Percentiles rank a stretch among this genome's conserved stretches.
Evolutionary conservation across 2,329 filamentous ascomycete species (phyloP).

Genomic region (Calycina marina): DNA sequence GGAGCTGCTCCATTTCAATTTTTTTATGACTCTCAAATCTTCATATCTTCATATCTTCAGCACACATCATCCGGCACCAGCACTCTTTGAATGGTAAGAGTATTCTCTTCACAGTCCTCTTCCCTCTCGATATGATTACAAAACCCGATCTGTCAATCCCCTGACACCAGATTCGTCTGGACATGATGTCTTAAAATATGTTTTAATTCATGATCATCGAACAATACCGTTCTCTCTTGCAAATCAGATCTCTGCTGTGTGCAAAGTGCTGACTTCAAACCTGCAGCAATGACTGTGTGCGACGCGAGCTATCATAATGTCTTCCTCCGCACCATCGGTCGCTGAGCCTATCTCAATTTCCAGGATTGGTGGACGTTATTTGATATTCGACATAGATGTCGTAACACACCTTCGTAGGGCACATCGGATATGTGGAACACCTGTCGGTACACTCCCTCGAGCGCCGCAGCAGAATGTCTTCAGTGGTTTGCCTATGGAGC

Average conservation of each 20-base stretch:
- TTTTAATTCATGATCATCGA: conserved; percentile 32
- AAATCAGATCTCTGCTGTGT: not conserved
- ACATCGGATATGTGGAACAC: conserved; percentile 73
- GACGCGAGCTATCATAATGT: conserved; percentile 5
- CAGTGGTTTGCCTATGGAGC: conserved; percentile 71
- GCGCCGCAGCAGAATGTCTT: conserved; percentile 93
- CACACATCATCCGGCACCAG: too few relatives aligned
- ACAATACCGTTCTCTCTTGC: conserved; percentile 5
- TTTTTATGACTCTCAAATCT: too few relatives aligned
- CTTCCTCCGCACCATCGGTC: conserved; percentile 8
- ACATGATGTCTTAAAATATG: conserved; percentile 36
- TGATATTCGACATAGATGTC: conserved; percentile 76
- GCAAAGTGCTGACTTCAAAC: conserved; percentile 5
- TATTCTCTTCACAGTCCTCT: too few relatives aligned
- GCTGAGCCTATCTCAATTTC: conserved; percentile 62
- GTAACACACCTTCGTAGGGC: conserved; percentile 64
- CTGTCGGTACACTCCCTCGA: conserved; percentile 80
- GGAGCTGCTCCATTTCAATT: too few relatives aligned
- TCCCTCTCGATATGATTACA: conserved; percentile 45
- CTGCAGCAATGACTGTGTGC: not conserved
- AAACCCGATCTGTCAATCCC: conserved; percentile 67
- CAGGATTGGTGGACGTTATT: conserved; percentile 63
- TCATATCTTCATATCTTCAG: too few relatives aligned
- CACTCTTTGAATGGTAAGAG: too few relatives aligned
- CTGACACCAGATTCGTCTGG: conserved; percentile 38